These are phyloP conservation scores for Megacollybia platyphylla DNA, from an alignment of 1,284 basidiomycete species.

Conservation along the genomic window DNA sequence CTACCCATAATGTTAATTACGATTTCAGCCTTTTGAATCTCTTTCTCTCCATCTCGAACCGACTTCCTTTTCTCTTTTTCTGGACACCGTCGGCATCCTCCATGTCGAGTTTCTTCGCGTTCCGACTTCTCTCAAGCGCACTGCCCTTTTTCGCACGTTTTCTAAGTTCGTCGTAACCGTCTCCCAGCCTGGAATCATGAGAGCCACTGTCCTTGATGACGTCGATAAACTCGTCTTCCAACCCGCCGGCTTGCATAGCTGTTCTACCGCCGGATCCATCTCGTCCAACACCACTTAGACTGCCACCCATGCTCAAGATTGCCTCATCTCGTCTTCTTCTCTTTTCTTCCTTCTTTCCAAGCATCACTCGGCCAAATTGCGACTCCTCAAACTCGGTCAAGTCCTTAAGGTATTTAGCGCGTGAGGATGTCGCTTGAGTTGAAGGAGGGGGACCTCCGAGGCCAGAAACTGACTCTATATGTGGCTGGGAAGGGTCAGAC, in stretches of 20 bases:
- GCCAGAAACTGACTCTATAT: constrained; percentile 70
- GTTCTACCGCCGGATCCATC: constrained; percentile 31
- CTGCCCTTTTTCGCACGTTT: constrained; percentile 53
- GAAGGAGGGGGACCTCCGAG: constrained; percentile 52
- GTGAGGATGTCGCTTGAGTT: constrained; percentile 30
- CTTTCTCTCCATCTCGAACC: constrained; percentile 69
- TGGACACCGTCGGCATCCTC: constrained; percentile 21
- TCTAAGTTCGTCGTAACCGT: constrained; percentile 70
- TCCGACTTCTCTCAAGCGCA: constrained; percentile 41
- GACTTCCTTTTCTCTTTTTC: constrained; percentile 49
- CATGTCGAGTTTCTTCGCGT: constrained; percentile 23
- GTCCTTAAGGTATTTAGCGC: constrained; percentile 68
- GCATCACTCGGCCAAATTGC: constrained; percentile 86
- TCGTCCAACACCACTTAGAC: constrained; percentile 19
- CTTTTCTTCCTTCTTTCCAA: constrained; percentile 83
- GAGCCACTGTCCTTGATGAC: constrained; percentile 49
- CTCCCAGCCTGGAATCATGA: constrained; percentile 27
- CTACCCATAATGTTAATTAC: too few relatives aligned
- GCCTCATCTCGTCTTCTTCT: constrained; percentile 80
- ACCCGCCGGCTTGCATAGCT: constrained; percentile 53
- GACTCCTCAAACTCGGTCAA: constrained; percentile 93
- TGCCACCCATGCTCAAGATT: constrained; percentile 81
- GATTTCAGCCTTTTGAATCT: constrained; percentile 27
- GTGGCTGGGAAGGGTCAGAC: constrained; percentile 44
- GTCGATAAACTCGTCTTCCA: constrained; percentile 80